Evolutionary conservation across 805 yeast genomes (phyloP).

Genomic region (Komagataella kurtzmanii): DNA sequence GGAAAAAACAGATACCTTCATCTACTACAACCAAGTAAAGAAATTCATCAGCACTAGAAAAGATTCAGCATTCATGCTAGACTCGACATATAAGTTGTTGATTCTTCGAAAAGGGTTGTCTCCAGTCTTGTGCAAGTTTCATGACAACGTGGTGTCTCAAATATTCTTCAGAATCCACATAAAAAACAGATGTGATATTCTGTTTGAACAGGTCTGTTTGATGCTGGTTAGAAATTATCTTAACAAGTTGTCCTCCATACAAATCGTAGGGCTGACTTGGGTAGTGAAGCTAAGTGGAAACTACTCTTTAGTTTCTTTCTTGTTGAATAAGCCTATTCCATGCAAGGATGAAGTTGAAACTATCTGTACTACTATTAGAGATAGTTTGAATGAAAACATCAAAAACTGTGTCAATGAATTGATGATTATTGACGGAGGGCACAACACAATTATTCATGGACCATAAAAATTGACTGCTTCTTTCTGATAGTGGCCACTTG

Average conservation of each 20-base stretch:
- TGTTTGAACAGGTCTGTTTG: background rate
- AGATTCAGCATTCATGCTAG: background rate
- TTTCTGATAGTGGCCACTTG: background rate
- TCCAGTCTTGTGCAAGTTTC: background rate
- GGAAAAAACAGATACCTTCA: background rate
- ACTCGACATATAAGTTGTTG: background rate
- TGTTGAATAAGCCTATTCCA: background rate
- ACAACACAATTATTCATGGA: background rate
- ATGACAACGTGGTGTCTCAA: background rate
- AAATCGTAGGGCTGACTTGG: background rate
- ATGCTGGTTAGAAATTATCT: background rate
- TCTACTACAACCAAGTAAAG: background rate
- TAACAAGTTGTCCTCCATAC: background rate
- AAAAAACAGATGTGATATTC: background rate
- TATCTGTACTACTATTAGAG: background rate
- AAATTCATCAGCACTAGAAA: background rate
- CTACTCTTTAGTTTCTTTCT: background rate
- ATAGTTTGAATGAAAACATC: background rate
- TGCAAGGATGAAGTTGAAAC: background rate
- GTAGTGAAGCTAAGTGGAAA: background rate
- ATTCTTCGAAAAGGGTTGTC: background rate
- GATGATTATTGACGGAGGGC: background rate
- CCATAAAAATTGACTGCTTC: background rate
- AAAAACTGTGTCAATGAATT: background rate
- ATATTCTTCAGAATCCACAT: background rate